Evolutionary conservation across 495 filamentous ascomycete species (phyloP).

Genomic region (Penicillium maclennaniae): DNA sequence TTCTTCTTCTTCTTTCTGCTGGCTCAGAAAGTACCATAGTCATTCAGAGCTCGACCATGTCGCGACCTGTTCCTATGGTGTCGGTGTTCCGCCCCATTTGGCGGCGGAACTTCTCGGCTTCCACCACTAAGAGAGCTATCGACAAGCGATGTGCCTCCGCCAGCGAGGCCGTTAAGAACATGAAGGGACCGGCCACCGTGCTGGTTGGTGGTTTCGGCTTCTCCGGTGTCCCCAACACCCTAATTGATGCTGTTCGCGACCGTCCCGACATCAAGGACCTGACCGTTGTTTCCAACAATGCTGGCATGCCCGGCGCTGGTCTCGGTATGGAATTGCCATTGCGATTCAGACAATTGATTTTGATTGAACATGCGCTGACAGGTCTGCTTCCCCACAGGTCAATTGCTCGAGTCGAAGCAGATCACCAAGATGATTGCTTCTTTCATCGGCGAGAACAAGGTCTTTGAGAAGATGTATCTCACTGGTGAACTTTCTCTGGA

Average conservation of each 20-base stretch:
- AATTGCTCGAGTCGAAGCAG: constrained; percentile 72
- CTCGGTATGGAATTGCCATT: constrained; percentile 46
- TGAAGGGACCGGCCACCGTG: constrained; percentile 66
- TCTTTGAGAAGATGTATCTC: constrained; percentile 81
- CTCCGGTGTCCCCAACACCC: constrained; percentile 77
- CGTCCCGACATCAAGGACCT: constrained; percentile 67
- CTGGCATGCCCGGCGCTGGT: constrained; percentile 73
- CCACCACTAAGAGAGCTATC: constrained; percentile 59
- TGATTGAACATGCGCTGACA: background rate
- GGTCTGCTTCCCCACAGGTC: constrained; percentile 20
- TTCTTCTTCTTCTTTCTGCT: constrained; percentile 11
- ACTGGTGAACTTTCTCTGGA: constrained; percentile 78
- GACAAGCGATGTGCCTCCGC: constrained; percentile 76
- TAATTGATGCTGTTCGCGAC: constrained; percentile 73
- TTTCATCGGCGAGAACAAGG: constrained; percentile 89
- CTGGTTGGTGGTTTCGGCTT: constrained; percentile 83
- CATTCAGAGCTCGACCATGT: constrained; percentile 19
- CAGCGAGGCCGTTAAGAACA: constrained; percentile 64
- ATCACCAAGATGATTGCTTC: constrained; percentile 84
- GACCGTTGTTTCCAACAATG: constrained; percentile 89
- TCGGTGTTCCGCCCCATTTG: constrained; percentile 36
- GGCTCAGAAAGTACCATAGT: constrained; percentile 13
- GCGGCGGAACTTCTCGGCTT: constrained; percentile 61
- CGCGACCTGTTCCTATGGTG: constrained; percentile 30
- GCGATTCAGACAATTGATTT: background rate